Percentiles rank a stretch among this genome's conserved stretches.
Conservation (phyloP, 2,329 filamentous ascomycete genomes). For the Aspergillus sp. region DNA sequence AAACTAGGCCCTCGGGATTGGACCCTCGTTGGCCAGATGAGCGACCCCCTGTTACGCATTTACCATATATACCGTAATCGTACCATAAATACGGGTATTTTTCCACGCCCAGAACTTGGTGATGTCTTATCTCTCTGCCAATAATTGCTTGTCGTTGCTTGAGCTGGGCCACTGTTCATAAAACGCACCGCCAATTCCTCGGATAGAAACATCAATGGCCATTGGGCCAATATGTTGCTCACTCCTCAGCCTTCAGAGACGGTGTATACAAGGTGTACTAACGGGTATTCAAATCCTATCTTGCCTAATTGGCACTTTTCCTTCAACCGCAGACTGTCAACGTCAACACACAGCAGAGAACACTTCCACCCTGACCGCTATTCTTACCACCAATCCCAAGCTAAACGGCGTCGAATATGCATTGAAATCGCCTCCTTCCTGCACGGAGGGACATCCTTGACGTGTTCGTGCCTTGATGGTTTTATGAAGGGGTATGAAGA, state of each 20-base stretch:
- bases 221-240: no score
- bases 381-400: neutral
- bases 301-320: no score
- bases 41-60: neutral
- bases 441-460: no score
- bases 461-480: no score
- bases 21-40: neutral
- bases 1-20: neutral
- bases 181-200: neutral
- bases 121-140: slow-evolving; percentile 13
- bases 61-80: neutral
- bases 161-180: neutral
- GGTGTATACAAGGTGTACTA: no score
- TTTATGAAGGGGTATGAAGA: neutral
- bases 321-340: neutral
- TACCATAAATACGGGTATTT: neutral
- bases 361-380: neutral
- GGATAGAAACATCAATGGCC: neutral
- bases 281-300: no score
- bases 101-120: slow-evolving; percentile 3
- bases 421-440: no score
- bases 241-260: no score
- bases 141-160: slow-evolving; percentile 18
- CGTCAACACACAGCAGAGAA: neutral
- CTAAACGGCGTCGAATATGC: no score